phyloP scores from a whole-genome alignment of 257 asterid species.

The Nicotiana noctiflora region DNA sequence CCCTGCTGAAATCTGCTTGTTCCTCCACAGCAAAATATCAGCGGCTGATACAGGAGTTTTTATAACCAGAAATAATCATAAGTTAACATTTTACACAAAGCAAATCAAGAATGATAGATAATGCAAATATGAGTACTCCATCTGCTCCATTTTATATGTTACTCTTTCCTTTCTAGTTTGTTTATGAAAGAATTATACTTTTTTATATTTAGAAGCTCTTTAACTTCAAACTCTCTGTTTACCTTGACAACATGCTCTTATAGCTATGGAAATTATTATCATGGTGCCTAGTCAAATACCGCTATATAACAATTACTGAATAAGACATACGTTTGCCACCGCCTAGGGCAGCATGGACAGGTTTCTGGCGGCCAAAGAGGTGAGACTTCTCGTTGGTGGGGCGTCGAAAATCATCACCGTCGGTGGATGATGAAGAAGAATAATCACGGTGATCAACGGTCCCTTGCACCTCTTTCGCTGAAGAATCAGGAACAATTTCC shows the following conservation, averaged over 20 bases:
- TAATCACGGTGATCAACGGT: not conserved
- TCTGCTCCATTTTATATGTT: not conserved
- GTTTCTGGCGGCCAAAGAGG: constrained; percentile 72
- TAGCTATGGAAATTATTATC: too few species aligned
- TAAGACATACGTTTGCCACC: constrained; percentile 59
- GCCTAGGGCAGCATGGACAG: constrained; percentile 69
- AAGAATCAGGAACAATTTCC: constrained; percentile 16
- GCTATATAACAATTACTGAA: not conserved
- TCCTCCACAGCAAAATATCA: constrained; percentile 88
- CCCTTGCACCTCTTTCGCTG: constrained; percentile 8
- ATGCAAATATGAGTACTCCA: not conserved
- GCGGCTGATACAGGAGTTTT: constrained; percentile 49
- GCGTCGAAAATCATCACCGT: not conserved
- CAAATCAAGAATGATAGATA: not conserved
- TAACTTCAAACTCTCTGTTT: too few species aligned
- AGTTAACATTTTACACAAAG: not conserved
- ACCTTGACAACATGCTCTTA: too few species aligned
- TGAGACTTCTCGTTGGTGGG: constrained; percentile 25
- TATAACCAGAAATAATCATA: not conserved
- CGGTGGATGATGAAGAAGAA: constrained; percentile 16
- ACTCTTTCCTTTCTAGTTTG: too few species aligned
- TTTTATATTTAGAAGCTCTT: too few species aligned
- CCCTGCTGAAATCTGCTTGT: constrained; percentile 81
- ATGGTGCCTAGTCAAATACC: not conserved
- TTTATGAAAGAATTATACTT: too few species aligned